Conservation (phyloP, 192 early-diverging fungal species). For the Bifiguratus adelaidae region DNA sequence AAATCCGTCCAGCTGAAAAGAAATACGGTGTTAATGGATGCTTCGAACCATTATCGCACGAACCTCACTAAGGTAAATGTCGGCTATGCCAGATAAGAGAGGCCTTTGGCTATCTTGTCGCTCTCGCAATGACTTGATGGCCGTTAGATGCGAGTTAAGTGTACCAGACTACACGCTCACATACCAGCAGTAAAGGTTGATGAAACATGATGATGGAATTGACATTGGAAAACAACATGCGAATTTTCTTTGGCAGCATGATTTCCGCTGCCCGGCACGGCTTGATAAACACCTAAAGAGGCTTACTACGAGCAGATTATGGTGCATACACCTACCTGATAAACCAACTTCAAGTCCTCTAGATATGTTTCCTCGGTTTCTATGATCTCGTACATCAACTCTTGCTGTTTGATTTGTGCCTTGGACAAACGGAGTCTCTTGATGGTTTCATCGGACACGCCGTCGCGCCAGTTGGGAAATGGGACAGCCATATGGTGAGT, state of each 20-base stretch:
- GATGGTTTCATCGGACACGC: too few relatives aligned
- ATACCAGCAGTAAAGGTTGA: neutral
- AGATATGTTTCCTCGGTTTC: slow-evolving; percentile 3
- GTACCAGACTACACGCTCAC: too few relatives aligned
- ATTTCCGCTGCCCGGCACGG: neutral
- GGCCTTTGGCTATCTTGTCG: neutral
- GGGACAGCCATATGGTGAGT: too few relatives aligned
- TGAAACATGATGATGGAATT: slow-evolving; percentile 1
- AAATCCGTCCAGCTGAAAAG: neutral
- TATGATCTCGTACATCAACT: slow-evolving; percentile 5
- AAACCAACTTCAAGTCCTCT: neutral
- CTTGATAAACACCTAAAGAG: slow-evolving; percentile 4
- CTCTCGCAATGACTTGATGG: neutral
- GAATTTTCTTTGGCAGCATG: slow-evolving; percentile 1
- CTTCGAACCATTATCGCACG: neutral
- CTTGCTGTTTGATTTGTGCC: slow-evolving; percentile 1
- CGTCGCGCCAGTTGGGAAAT: too few relatives aligned
- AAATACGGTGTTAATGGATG: neutral
- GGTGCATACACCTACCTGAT: slow-evolving; percentile 1
- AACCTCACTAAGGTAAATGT: neutral
- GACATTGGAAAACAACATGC: slow-evolving; percentile 5
- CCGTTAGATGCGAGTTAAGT: too few relatives aligned
- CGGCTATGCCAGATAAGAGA: neutral
- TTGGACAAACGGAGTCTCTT: neutral
- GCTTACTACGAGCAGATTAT: neutral